Base-by-base conservation (phyloP, 73 alveolate species). In the Stentor roeselii region DNA sequence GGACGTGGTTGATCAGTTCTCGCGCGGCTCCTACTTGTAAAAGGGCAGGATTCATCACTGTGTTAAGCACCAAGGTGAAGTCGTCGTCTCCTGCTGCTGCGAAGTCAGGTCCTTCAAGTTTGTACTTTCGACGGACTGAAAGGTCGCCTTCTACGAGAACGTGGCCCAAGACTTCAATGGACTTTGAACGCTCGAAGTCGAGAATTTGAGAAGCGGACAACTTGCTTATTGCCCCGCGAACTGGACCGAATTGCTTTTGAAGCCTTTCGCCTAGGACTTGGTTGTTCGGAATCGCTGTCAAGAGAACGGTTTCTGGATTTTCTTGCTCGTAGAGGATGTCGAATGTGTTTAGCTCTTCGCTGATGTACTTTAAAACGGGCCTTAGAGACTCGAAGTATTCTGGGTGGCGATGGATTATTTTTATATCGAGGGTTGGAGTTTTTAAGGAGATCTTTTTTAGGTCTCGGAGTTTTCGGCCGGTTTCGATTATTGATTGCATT, bases 381-480 rank as follows among this genome's bases (percentile, higher is more conserved):
- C 84, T 80, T 60, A 95, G 74, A 77, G 93, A 92, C 35, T 96
- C 95, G 27, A 86, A 86, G 83, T 89, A 83, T 39, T 93, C 91
- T 74, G 90, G 58, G 80, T 95, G 97, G 76, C 90, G 59, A 75
- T 91, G 91, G 78, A 96, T 95, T 74, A 95, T 78, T 30, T 84
- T 85, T 80, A 90, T 86, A 60, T 87, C 92, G 75, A 87, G 86
- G 14, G 96, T 86, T n/a, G 99, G 99, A 78, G 88, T 92, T 88
- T 97, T 97, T 83, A 97, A 83, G n/a, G 98, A 91, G 40, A 96
- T 82, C 78, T 93, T 96, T 40, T 91, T 86, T 39, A 82, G 83
- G 86, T 97, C 99, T 93, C 99, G 95, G 82, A 96, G 89, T 82
- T 88, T 88, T 92, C 99, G 90, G 40, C 98, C 99, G 83, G 90